Base-by-base conservation (phyloP, 176 grass and related monocot species). In the Pontederia crassipes region DNA sequence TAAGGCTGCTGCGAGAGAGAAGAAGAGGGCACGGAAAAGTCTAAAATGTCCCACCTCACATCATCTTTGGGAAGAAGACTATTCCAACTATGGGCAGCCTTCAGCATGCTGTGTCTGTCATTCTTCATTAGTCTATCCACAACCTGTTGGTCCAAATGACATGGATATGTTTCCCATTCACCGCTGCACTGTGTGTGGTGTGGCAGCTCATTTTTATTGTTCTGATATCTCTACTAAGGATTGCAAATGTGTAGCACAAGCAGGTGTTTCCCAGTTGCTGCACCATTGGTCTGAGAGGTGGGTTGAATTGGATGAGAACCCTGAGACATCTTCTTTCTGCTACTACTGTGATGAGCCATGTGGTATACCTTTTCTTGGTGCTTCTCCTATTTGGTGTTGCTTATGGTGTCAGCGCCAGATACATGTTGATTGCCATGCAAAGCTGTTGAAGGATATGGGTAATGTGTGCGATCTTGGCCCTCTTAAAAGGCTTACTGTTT, bases 261-360 rank as follows among this genome's bases (percentile, higher is more conserved):
- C 77, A 68, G 90, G 80, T 0, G 45, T 40, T 1, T 57, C 72
- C 17, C 68, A 79, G 10, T 50, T 86, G 78, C 74, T 89, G 66
- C 90, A 95, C 58, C 90, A 95, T 81, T 95, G 90, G 90, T 95
- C 90, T 0, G 85, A 95, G 78, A 86, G 80, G 72, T 95, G 90
- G 82, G 72, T 81, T 28, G 86, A 86, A 70, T 56, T 78, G 24
- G 65, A 82, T n/a, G 85, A 83, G 47, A 83, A 66, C 64, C 62
- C 64, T 8, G 79, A 83, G 74, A 83, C 78, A 46, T 79, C 77
- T 26, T 86, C 73, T 60, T 89, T 83, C 56, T 95, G 90, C 12
- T 84, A 71, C 59, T 89, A 86, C 72, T 95, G 90, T 14, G 77
- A 95, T 58, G 90, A 95, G 64, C 72, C 69, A 0, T 89, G 90